Evolutionary conservation across 2,329 filamentous ascomycete species (phyloP).

Genomic region (Fusarium illudens): DNA sequence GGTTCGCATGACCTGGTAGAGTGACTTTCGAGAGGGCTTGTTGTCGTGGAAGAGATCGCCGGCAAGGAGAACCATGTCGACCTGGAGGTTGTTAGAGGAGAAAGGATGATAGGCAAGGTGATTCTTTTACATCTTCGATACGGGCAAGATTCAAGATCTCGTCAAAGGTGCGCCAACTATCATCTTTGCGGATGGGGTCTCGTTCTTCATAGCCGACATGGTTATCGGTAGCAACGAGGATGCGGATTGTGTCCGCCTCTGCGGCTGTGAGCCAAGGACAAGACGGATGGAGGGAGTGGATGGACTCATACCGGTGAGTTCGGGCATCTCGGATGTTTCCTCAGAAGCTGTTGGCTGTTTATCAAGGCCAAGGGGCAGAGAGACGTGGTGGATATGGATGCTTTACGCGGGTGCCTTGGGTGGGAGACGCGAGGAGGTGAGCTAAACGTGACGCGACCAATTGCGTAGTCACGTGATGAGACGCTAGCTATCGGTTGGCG

Average conservation of each 20-base stretch:
- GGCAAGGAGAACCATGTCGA: slow-evolving; percentile 96
- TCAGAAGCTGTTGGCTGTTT: not conserved
- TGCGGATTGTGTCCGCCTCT: slow-evolving; percentile 86
- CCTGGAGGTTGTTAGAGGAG: slow-evolving; percentile 49
- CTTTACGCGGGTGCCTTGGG: no score
- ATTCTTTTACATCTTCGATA: slow-evolving; percentile 71
- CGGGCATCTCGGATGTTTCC: slow-evolving; percentile 39
- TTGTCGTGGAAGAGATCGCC: slow-evolving; percentile 99
- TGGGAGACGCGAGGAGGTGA: no score
- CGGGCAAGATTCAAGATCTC: slow-evolving; percentile 92
- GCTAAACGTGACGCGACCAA: no score
- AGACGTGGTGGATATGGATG: no score
- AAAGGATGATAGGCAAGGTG: accelerated
- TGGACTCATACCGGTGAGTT: slow-evolving; percentile 41
- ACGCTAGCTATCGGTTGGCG: not conserved
- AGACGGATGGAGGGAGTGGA: accelerated
- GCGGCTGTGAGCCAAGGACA: slow-evolving; percentile 18
- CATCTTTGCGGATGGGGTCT: slow-evolving; percentile 92
- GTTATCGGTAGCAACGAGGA: slow-evolving; percentile 93
- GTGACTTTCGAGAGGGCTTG: slow-evolving; percentile 91
- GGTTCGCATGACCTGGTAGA: slow-evolving; percentile 97
- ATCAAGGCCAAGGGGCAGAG: not conserved
- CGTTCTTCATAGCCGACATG: slow-evolving; percentile 97
- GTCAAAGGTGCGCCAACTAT: slow-evolving; percentile 96
- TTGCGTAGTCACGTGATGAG: slow-evolving; percentile 39